Conservation (phyloP, 2,329 filamentous ascomycete species). For the Cordyceps sp. region DNA sequence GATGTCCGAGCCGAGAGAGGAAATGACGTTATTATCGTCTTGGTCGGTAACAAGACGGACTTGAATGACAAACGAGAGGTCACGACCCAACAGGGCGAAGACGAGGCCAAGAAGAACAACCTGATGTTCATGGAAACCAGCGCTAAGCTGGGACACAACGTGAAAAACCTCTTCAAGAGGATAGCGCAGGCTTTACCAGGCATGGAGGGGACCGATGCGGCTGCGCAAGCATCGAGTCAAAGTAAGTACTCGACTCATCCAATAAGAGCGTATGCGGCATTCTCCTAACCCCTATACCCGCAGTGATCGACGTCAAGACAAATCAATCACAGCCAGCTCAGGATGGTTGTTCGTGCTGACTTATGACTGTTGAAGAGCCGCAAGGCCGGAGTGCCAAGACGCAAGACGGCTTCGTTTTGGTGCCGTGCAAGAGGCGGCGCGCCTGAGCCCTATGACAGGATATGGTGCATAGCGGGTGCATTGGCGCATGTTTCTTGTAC, state of each 20-base stretch:
- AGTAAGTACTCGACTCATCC: slow-evolving; percentile 39
- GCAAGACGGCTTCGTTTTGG: no score
- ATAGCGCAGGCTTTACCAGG: slow-evolving; percentile 96
- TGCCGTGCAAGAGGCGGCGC: no score
- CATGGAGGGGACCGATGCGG: slow-evolving; percentile 82
- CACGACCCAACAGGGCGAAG: slow-evolving; percentile 88
- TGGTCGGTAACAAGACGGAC: slow-evolving; percentile 99
- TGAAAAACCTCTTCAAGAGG: slow-evolving; percentile 91
- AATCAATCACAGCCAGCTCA: slow-evolving; percentile 52
- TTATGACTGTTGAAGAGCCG: not conserved
- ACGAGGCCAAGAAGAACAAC: slow-evolving; percentile 95
- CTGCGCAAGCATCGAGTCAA: slow-evolving; percentile 55
- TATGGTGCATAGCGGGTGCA: no score
- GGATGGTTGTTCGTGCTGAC: slow-evolving; percentile 46
- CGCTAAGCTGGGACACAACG: slow-evolving; percentile 94
- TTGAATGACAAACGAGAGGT: slow-evolving; percentile 96
- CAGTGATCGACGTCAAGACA: slow-evolving; percentile 90
- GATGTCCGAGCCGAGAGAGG: slow-evolving; percentile 92
- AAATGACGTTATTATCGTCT: slow-evolving; percentile 96
- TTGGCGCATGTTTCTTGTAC: no score
- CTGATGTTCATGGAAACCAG: slow-evolving; percentile 99
- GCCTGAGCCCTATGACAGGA: no score
- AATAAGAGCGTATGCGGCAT: not conserved
- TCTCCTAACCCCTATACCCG: not conserved
- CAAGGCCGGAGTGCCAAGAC: not conserved